A percentile compares a stretch with the other conserved stretches of the same genome.
phyloP scores from a whole-genome alignment of 371 early-diverging fungal species.

The Quaeritorhiza haematococci region DNA sequence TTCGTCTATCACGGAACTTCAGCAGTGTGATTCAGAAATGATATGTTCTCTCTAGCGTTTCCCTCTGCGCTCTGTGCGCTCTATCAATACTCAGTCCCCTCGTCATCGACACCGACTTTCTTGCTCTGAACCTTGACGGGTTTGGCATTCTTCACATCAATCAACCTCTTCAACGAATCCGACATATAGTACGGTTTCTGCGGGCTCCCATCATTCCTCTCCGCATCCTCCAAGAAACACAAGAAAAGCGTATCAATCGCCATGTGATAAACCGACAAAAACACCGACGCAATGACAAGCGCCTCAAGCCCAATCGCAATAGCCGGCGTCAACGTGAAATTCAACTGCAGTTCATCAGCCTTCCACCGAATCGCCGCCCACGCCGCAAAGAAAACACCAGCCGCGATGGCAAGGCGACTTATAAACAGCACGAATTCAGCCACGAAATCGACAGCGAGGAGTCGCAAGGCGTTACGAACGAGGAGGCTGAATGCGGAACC shows the following conservation, averaged over 20 bases:
- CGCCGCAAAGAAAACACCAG: constrained; percentile 5
- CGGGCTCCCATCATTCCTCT: constrained; percentile 45
- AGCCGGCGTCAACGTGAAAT: constrained; percentile 18
- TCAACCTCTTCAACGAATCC: constrained; percentile 25
- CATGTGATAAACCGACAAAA: constrained; percentile 41
- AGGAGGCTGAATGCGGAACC: constrained; percentile 27
- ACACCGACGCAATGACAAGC: constrained; percentile 34
- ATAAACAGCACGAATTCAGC: constrained; percentile 25
- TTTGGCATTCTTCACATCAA: not conserved
- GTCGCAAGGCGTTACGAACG: constrained; percentile 26
- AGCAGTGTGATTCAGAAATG: too few relatives aligned
- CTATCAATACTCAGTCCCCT: too few relatives aligned
- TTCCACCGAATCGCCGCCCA: constrained; percentile 22
- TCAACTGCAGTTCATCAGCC: constrained; percentile 4
- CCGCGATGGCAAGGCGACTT: constrained; percentile 20
- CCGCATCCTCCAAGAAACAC: constrained; percentile 47
- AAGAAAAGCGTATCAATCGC: constrained; percentile 51
- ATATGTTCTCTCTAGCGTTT: too few relatives aligned
- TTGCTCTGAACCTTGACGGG: not conserved
- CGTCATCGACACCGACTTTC: too few relatives aligned
- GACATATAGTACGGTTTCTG: constrained; percentile 43
- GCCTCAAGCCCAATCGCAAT: constrained; percentile 17
- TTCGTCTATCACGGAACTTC: too few relatives aligned
- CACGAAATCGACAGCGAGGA: constrained; percentile 26
- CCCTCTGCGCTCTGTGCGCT: too few relatives aligned